phyloP scores from a whole-genome alignment of 2,329 filamentous ascomycete genomes.

The Fusarium sp. region DNA sequence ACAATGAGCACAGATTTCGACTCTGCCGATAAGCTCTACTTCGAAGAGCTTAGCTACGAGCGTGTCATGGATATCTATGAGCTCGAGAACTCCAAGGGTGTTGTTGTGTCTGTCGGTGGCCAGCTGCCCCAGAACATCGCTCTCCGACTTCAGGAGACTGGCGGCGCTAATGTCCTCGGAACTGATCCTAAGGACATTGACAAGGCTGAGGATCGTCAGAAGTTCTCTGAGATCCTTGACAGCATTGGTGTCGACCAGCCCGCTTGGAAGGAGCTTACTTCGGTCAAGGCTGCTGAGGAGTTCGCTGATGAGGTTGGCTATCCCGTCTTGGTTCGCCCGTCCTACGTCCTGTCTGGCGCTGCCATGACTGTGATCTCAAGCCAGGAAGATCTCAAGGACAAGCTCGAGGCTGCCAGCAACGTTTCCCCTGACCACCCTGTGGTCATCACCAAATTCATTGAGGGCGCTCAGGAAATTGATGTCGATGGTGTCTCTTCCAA shows the following conservation, averaged over 20 bases:
- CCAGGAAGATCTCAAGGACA: conserved; percentile 91
- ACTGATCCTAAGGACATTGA: conserved; percentile 96
- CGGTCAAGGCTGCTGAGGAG: conserved; percentile 85
- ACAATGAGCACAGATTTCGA: conserved; percentile 90
- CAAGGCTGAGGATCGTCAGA: conserved; percentile 97
- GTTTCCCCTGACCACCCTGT: conserved; percentile 98
- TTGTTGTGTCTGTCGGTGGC: conserved; percentile 95
- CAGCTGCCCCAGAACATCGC: conserved; percentile 99
- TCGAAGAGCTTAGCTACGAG: conserved; percentile 97
- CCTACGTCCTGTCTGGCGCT: conserved; percentile 95
- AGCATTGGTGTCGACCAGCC: conserved; percentile 98
- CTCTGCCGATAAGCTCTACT: conserved; percentile 91
- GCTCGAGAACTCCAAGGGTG: conserved; percentile 85
- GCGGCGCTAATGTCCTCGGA: conserved; percentile 90
- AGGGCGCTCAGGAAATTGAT: conserved; percentile 96
- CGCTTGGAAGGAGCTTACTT: conserved; percentile 97
- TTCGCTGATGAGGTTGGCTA: conserved; percentile 91
- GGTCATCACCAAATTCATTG: conserved; percentile 98
- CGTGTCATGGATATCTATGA: conserved; percentile 99
- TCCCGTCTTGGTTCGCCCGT: conserved; percentile 94
- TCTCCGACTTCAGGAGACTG: conserved; percentile 90
- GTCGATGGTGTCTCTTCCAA: conserved; percentile 92
- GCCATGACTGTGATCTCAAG: conserved; percentile 98
- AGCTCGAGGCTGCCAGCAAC: conserved; percentile 89
- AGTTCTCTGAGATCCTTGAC: conserved; percentile 97